These are phyloP conservation scores for Magnaporthiopsis incrustans DNA, from an alignment of 2,329 filamentous ascomycete genomes.

Conservation along the genomic window DNA sequence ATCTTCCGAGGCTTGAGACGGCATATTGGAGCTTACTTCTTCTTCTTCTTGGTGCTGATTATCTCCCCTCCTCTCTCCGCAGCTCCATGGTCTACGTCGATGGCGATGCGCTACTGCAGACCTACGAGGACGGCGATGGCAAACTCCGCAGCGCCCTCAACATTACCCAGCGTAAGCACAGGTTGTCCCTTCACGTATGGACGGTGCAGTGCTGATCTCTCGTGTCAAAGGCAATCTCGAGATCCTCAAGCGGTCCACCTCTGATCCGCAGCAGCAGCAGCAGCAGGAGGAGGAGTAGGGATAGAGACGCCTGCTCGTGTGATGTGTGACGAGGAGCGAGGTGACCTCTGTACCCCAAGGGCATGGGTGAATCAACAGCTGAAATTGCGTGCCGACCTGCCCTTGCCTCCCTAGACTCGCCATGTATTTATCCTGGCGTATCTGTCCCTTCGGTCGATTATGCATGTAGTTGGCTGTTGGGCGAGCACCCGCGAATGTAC, in stretches of 20 bases:
- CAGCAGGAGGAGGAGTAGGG: not conserved
- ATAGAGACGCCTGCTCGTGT: not conserved
- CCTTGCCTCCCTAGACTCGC: not conserved
- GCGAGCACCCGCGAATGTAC: not conserved
- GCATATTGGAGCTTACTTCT: not conserved
- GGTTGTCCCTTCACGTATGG: not conserved
- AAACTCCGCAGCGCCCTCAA: slow-evolving; percentile 56
- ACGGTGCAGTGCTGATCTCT: not conserved
- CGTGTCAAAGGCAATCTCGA: slow-evolving; percentile 29
- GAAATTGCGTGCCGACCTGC: not conserved
- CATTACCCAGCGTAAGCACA: slow-evolving; percentile 69
- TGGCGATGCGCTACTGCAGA: slow-evolving; percentile 64
- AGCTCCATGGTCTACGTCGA: slow-evolving; percentile 79
- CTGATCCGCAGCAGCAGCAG: not conserved
- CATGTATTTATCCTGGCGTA: not conserved
- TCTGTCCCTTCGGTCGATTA: not conserved
- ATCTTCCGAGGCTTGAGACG: too few relatives aligned
- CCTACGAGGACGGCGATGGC: slow-evolving; percentile 63
- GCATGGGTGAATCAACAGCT: not conserved
- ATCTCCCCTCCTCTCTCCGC: slow-evolving; percentile 8
- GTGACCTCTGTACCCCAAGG: not conserved
- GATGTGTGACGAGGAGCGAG: not conserved
- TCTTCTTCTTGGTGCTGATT: slow-evolving; percentile 11
- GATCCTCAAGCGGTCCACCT: slow-evolving; percentile 33
- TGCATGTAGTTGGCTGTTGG: not conserved